Base-by-base conservation (phyloP, 2,329 filamentous ascomycete species). In the Fusarium guadeloupense region DNA sequence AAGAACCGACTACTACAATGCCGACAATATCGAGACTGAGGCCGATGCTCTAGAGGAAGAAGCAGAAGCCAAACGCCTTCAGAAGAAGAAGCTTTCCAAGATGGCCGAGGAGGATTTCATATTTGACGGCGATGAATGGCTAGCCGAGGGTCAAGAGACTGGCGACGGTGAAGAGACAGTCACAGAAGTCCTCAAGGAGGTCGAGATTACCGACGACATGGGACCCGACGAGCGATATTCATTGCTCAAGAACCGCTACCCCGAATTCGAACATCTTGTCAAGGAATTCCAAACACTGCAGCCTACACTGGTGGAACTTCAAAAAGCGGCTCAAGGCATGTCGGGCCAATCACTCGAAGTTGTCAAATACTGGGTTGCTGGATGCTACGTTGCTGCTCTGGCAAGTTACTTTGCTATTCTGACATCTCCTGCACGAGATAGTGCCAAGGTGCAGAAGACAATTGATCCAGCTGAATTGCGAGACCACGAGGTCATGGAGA, bases 361-460 rank as follows among this genome's bases (percentile, higher is more conserved):
- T 9, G 82, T 92, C 54, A 95, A 94, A 74, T 89, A 90, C 72
- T 88, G 92, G 74, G 87, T 93, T 10, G 81, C 96, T 33, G 89
- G 91, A 6, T 91, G 93, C 56, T 98, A 99, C 72, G 81, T 98
- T 20, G 92, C 91, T 37, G 85, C 92, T 2, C 81, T 99, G 66
- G 89, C 91, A 42, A 93, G 97, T 86, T 99, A 99, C 76, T 97
- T 99, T 74, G 91, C 93, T 31, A 85, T 98, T 30, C 79, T 99
- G n/a, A 92, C 92, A 10, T 96, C 92, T 1, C 89, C 92, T 1
- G 84, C 88, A 3, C 82, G 88, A 43, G 86, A 88, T 54, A 78
- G 80, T 1, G 77, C 81, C 30, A 82, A 81, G 8, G 75, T 79
- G 0, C 76, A 78, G 12, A 83, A 87, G 54, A 83, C 91, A 0